These are phyloP conservation scores for Phytophthora megakarya DNA, from an alignment of 352 stramenopile genomes.

Conservation along the genomic window DNA sequence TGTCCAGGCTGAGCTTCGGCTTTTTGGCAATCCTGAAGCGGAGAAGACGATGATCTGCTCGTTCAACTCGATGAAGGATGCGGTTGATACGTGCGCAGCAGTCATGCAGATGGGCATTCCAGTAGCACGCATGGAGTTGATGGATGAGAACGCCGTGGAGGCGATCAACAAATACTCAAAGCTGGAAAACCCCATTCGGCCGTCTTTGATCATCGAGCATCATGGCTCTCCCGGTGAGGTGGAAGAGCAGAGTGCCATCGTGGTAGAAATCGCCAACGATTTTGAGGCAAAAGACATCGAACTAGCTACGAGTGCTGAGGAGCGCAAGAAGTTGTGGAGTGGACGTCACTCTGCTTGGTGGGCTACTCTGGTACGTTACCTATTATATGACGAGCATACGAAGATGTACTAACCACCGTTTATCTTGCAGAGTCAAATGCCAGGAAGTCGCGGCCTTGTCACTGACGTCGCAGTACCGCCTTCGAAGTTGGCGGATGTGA, in stretches of 20 bases:
- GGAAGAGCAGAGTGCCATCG: constrained; percentile 81
- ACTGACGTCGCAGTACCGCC: constrained; percentile 97
- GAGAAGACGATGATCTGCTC: constrained; percentile 92
- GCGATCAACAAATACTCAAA: constrained; percentile 87
- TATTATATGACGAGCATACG: neutral
- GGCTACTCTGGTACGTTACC: constrained; percentile 62
- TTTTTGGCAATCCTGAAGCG: constrained; percentile 91
- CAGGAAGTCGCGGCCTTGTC: constrained; percentile 77
- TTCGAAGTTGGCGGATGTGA: constrained; percentile 91
- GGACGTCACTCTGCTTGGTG: constrained; percentile 85
- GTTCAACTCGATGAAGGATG: constrained; percentile 89
- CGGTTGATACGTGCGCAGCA: constrained; percentile 72
- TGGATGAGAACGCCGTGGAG: constrained; percentile 73
- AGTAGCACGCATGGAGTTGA: constrained; percentile 84
- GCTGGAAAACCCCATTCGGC: constrained; percentile 67
- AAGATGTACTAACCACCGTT: neutral
- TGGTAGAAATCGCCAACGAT: constrained; percentile 85
- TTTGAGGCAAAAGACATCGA: constrained; percentile 81
- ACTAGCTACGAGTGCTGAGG: constrained; percentile 64
- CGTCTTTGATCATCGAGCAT: constrained; percentile 96
- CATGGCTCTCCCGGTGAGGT: constrained; percentile 76
- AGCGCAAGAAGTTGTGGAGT: constrained; percentile 79
- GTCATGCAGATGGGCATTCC: constrained; percentile 90
- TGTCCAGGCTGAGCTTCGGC: constrained; percentile 81
- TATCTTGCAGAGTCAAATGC: constrained; percentile 63